These are phyloP conservation scores for Jatropha multifida DNA, from an alignment of 441 rosid species.

Conservation along the genomic window DNA sequence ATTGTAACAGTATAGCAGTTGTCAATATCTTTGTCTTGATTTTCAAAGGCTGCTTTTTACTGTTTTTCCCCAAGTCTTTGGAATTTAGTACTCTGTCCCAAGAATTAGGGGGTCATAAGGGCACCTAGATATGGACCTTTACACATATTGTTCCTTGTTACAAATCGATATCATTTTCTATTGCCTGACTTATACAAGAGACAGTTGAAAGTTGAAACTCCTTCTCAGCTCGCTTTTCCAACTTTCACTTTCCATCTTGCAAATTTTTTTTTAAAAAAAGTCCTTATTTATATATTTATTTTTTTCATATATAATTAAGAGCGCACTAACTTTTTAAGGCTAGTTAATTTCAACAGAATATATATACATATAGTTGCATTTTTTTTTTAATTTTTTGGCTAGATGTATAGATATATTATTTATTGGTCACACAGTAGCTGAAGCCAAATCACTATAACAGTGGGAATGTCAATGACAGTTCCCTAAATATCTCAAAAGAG, in stretches of 20 bases:
- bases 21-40: not conserved
- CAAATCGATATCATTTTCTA: constrained; percentile 6
- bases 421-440: not conserved
- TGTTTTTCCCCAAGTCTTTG: constrained; percentile 9
- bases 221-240: not conserved
- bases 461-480: not conserved
- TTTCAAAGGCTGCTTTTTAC: not conserved
- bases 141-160: not conserved
- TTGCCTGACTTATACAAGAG: not conserved
- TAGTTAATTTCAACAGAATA: not conserved
- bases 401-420: not conserved
- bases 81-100: constrained; percentile 1
- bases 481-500: not conserved
- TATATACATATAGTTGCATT: too few relatives aligned
- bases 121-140: constrained; percentile 1
- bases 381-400: too few relatives aligned
- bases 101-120: constrained; percentile 4
- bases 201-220: not conserved
- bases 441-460: not conserved
- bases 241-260: not conserved
- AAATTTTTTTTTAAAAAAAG: not conserved
- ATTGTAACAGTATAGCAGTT: not conserved
- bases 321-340: not conserved
- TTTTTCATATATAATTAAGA: too few relatives aligned
- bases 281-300: too few relatives aligned